A percentile compares a stretch with the other conserved stretches of the same genome.
These are phyloP conservation scores for Microcos paniculata DNA, from an alignment of 345 rosid genomes.

Conservation along the genomic window DNA sequence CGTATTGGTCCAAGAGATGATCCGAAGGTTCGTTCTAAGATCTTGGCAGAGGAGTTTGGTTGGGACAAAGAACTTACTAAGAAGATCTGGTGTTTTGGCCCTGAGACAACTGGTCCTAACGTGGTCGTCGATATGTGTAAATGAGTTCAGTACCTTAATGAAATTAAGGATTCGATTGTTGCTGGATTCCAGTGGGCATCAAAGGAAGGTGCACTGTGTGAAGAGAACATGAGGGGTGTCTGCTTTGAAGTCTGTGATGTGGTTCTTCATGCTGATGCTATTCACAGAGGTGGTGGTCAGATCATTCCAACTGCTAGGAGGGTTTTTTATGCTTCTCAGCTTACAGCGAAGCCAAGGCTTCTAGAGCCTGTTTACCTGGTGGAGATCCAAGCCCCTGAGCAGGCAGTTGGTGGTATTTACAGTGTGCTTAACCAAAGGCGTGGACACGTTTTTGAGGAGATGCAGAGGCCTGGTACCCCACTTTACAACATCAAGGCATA, in stretches of 20 bases:
- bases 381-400: conserved; percentile 58
- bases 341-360: conserved; percentile 55
- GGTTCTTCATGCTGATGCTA: conserved; percentile 34
- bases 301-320: conserved; percentile 60
- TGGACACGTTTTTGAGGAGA: conserved; percentile 59
- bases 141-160: conserved; percentile 59
- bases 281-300: conserved; percentile 61
- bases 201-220: conserved; percentile 48
- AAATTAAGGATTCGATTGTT: conserved; percentile 63
- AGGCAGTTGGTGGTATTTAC: conserved; percentile 49
- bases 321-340: conserved; percentile 10
- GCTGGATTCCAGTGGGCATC: too few relatives aligned
- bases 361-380: conserved; percentile 52
- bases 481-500: conserved; percentile 72
- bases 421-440: too few relatives aligned
- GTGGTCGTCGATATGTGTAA: conserved; percentile 59
- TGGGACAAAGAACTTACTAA: conserved; percentile 61
- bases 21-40: conserved; percentile 44
- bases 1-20: conserved; percentile 59
- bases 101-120: conserved; percentile 58
- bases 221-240: conserved; percentile 60
- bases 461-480: conserved; percentile 71
- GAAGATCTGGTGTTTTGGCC: conserved; percentile 63
- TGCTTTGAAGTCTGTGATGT: too few relatives aligned
- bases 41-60: conserved; percentile 52